These are phyloP conservation scores for Pistacia vera DNA, from an alignment of 345 rosid genomes.

Conservation along the genomic window DNA sequence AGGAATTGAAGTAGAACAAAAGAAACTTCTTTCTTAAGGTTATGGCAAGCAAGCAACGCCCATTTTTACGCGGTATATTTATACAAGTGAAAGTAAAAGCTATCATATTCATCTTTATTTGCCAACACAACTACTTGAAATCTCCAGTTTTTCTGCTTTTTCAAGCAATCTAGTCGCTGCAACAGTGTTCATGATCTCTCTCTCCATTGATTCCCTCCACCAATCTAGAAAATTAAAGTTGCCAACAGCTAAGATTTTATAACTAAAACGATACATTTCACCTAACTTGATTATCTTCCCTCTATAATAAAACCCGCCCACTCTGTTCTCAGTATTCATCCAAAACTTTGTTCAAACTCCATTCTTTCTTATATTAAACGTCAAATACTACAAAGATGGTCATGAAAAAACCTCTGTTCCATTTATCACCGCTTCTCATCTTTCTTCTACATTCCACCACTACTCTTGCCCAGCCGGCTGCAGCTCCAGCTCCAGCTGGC, in stretches of 20 bases:
- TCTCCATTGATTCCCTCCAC: constrained; percentile 18
- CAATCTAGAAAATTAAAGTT: constrained; percentile 13
- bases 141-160: constrained; percentile 41
- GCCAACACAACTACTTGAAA: constrained; percentile 34
- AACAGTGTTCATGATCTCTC: constrained; percentile 18
- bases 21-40: constrained; percentile 20
- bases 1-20: background rate
- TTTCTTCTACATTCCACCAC: constrained; percentile 26
- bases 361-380: background rate
- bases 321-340: constrained; percentile 2
- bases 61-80: constrained; percentile 13
- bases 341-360: background rate
- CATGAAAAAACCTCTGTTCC: constrained; percentile 6
- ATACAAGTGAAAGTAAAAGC: constrained; percentile 33
- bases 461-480: constrained; percentile 31
- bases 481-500: constrained; percentile 36
- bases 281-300: constrained; percentile 24
- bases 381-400: constrained; percentile 6
- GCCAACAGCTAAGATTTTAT: constrained; percentile 23
- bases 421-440: constrained; percentile 21
- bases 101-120: constrained; percentile 29
- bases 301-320: constrained; percentile 20
- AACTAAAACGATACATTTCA: constrained; percentile 23
- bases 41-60: constrained; percentile 9
- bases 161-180: constrained; percentile 52